phyloP scores from a whole-genome alignment of 495 filamentous ascomycete genomes.

The Bombardia bombarda region DNA sequence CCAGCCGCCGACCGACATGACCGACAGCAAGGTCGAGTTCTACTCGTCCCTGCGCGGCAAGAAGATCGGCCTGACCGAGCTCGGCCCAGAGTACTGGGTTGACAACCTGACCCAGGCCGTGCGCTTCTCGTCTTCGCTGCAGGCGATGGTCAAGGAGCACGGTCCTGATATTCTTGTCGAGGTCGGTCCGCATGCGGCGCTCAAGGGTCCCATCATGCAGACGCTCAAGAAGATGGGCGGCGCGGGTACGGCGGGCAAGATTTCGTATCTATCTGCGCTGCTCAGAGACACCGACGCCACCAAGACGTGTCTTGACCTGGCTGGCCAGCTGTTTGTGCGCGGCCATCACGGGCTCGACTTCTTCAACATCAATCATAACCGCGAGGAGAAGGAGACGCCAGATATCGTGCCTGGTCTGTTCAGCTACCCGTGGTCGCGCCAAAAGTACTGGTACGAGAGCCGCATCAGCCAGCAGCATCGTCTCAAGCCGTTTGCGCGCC shows the following conservation, averaged over 20 bases:
- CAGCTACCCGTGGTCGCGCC: constrained; percentile 45
- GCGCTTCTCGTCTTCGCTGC: constrained; percentile 33
- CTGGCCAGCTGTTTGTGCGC: constrained; percentile 31
- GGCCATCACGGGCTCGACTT: constrained; percentile 32
- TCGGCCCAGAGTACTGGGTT: constrained; percentile 45
- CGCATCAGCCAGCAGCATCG: constrained; percentile 39
- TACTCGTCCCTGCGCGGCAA: constrained; percentile 30
- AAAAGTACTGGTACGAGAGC: constrained; percentile 39
- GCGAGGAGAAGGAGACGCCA: constrained; percentile 24
- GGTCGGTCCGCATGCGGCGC: constrained; percentile 56
- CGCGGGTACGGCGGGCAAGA: constrained; percentile 24
- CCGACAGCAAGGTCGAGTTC: constrained; percentile 29
- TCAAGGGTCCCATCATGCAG: constrained; percentile 53
- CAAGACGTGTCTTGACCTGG: constrained; percentile 26
- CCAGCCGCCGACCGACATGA: constrained; percentile 21
- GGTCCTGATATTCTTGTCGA: constrained; percentile 45
- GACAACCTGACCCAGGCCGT: constrained; percentile 47
- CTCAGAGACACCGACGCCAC: constrained; percentile 34
- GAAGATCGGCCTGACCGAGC: constrained; percentile 23
- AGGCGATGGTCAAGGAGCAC: constrained; percentile 23
- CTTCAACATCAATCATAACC: constrained; percentile 26
- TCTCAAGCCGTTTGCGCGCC: constrained; percentile 33
- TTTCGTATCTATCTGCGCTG: constrained; percentile 35
- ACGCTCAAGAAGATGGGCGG: constrained; percentile 38
- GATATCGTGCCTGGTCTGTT: constrained; percentile 39